Base-by-base conservation (phyloP, 306 rosid species). In the Pachyrhizus erosus region DNA sequence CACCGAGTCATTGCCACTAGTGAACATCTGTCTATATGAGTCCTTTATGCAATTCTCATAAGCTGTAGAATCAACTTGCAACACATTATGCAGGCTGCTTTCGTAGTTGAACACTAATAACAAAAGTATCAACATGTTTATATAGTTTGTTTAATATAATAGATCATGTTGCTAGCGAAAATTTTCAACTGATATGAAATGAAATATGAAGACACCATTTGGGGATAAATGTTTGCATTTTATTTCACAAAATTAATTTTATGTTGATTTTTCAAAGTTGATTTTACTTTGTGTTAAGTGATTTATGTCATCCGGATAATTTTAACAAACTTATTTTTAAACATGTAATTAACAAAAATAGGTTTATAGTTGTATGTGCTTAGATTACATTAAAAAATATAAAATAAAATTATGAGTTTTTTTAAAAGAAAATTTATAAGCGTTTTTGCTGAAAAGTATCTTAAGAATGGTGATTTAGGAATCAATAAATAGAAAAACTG, bases 41-140 rank as follows among this genome's bases (percentile, higher is more conserved):
- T 69, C 51, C 82, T 43, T 55, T 5, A 21, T 69, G 72, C 82
- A 57, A 20, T 26, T 75, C n/a, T 82, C 61, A 42, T 67, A 82
- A 26, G 77, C 82, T 9, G 24, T 29, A 45, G 23, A 46, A 48
- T 70, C 62, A 49, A 70, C 78, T 83, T 76, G 67, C n/a, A 69
- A n/a, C 5, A 77, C 73, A 69, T 60, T 31, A 27, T 76, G 65
- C 10, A 31, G 34, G 18, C 48, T 24, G 3, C 24, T 76, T 15
- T 75, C 78, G 20, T 76, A 76, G n/a, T 57, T 76, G 77, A 82
- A 57, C 65, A 76, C 77, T 57, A 14, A 46, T 34, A 76, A 68
- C 62, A 76, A 15, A 73, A 82, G 24, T 27, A 54, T 17, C 17
- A 9, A 66, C 27, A 37, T 64, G 43, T 31, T 31, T 7, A 64